Evolutionary conservation across 305 asterid species (phyloP), one percentile per base, ranked within the genome.

Genomic region (Rubia tinctorum): DNA sequence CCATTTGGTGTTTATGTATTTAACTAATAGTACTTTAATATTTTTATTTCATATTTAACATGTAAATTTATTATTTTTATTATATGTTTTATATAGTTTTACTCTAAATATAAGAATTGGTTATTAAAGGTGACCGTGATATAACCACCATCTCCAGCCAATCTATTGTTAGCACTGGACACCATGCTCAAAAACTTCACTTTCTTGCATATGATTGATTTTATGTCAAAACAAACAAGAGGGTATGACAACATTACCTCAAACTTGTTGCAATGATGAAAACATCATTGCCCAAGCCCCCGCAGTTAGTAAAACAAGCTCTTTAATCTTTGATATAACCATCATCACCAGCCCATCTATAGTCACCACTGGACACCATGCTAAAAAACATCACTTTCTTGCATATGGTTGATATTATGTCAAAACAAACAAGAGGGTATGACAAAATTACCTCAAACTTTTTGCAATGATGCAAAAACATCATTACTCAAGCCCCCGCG

Each of bases 401-500:
- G 88, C 76, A 60, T 23, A 56, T n/a, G 20, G 0, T 0, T 2
- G 4, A 17, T 17, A 0, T 17, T 8, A 59, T 30, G 39, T 34
- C 39, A 34, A 43, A 53, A 18, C 60, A 53, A 5, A 18, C 22
- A 71, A 34, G 49, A 70, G 17, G 49, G 37, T 53, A 43, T 11
- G 4, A 25, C 40, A 58, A 17, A 6, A n/a, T 72, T 62, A 92
- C 97, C 97, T 91, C 59, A 88, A 73, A 82, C 65, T 71, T 78
- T 77, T 71, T 47, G 92, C 83, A 58, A 79, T 72, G 81, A 75
- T 73, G 83, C 30, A 27, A 91, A 87, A 66, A 87, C 69, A 55
- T 88, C 95, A 78, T 88, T 91, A 70, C 75, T 83, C 30, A 93
- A 74, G 9, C 96, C 97, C 97, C 97, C 88, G 71, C 96, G 91